Conservation (phyloP, 148 eudicot species). For the Mesembryanthemum crystallinum region DNA sequence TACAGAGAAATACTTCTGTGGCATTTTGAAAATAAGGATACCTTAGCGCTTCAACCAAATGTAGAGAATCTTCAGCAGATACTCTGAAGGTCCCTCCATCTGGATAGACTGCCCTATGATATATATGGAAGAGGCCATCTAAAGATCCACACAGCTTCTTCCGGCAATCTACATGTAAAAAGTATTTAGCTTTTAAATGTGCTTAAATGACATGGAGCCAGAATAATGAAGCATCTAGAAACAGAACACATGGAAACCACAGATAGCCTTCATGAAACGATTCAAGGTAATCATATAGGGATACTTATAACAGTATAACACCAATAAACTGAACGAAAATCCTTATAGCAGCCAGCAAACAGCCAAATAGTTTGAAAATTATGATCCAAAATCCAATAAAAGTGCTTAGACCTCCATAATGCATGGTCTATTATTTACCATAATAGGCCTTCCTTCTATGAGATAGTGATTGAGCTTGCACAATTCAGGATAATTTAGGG, state of each 20-base stretch:
- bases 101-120: slow-evolving; percentile 76
- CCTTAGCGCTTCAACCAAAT: slow-evolving; percentile 97
- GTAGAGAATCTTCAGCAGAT: slow-evolving; percentile 93
- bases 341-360: neutral
- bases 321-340: neutral
- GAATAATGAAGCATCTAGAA: neutral
- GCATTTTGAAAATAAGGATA: slow-evolving; percentile 21
- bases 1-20: neutral
- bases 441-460: neutral
- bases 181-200: slow-evolving; percentile 13
- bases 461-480: neutral
- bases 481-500: neutral
- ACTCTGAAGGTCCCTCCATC: slow-evolving; percentile 87
- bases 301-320: neutral
- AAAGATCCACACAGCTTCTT: slow-evolving; percentile 89
- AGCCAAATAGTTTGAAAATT: neutral
- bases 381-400: neutral
- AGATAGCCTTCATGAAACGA: neutral
- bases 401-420: neutral
- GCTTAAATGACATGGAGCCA: slow-evolving; percentile 1
- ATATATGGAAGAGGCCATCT: slow-evolving; percentile 92
- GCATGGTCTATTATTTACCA: neutral
- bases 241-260: neutral
- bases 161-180: slow-evolving; percentile 66
- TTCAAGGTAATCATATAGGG: neutral